These are phyloP conservation scores for Zygoascus hellenicus DNA, from an alignment of 1,139 yeast species.

Conservation along the genomic window DNA sequence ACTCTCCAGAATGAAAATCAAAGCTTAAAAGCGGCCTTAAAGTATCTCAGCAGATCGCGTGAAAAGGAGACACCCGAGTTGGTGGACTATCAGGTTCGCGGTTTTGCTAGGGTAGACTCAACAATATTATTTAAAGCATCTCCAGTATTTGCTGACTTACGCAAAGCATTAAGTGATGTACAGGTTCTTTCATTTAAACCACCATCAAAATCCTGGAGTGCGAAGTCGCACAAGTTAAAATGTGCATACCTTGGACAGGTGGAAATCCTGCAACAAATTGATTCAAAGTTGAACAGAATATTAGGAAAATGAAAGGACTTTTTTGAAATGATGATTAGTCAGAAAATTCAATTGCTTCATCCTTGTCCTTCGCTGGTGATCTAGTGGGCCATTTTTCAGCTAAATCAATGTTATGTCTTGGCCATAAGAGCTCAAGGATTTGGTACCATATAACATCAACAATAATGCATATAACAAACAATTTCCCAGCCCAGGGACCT, in stretches of 20 bases:
- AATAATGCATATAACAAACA: constrained; percentile 70
- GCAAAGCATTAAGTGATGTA: no score
- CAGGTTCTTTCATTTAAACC: no score
- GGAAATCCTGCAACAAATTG: constrained; percentile 3
- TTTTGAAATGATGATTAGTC: not conserved
- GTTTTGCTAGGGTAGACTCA: no score
- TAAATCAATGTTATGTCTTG: constrained; percentile 58
- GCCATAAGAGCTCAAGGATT: constrained; percentile 65
- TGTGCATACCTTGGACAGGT: not conserved
- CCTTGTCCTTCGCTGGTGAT: not conserved
- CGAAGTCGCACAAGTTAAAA: no score
- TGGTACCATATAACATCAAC: constrained; percentile 66
- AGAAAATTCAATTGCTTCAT: not conserved
- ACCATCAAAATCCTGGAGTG: no score
- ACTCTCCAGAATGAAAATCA: constrained; percentile 20
- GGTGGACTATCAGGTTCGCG: no score
- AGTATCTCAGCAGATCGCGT: not conserved
- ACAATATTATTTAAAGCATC: no score
- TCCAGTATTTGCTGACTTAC: no score
- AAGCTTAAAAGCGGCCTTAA: constrained; percentile 15
- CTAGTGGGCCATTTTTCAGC: constrained; percentile 71
- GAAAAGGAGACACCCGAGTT: no score
- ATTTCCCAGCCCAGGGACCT: constrained; percentile 80
- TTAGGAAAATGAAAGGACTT: not conserved
- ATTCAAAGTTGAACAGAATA: not conserved